Evolutionary conservation across 2,329 filamentous ascomycete species (phyloP).

Genomic region (Colletotrichum aenigma): DNA sequence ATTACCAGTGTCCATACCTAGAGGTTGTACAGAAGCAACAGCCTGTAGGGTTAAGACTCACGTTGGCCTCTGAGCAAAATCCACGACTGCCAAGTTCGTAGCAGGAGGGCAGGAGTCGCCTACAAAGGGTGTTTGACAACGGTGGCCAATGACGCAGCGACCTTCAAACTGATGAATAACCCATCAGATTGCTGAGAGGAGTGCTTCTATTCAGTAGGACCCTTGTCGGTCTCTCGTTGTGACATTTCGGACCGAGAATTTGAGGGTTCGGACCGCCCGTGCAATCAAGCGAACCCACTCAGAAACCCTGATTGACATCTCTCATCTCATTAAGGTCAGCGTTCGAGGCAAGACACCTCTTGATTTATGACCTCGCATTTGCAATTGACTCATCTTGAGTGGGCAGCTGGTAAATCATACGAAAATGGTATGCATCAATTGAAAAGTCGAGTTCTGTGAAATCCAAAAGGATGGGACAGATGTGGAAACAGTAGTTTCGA

Average conservation of each 20-base stretch:
- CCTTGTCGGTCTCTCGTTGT: background rate
- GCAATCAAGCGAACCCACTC: background rate
- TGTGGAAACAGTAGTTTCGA: fast-evolving
- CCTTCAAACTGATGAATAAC: background rate
- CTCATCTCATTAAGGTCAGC: background rate
- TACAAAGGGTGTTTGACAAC: background rate
- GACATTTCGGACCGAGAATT: background rate
- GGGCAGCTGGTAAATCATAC: fast-evolving
- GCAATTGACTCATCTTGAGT: background rate
- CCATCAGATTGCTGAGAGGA: background rate
- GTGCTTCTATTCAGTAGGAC: background rate
- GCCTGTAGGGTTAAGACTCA: background rate
- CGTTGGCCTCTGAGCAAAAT: background rate
- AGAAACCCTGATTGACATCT: background rate
- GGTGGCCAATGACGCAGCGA: background rate
- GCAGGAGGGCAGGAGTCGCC: background rate
- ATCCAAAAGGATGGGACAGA: background rate
- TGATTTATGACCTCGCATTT: fast-evolving
- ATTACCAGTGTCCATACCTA: background rate
- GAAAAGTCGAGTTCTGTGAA: background rate
- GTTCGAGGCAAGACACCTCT: background rate
- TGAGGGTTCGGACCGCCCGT: background rate
- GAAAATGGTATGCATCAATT: background rate
- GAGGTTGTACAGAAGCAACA: background rate
- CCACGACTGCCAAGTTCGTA: background rate